These are phyloP conservation scores for Periconia sp. DNA, from an alignment of 2,329 filamentous ascomycete genomes.

Conservation along the genomic window DNA sequence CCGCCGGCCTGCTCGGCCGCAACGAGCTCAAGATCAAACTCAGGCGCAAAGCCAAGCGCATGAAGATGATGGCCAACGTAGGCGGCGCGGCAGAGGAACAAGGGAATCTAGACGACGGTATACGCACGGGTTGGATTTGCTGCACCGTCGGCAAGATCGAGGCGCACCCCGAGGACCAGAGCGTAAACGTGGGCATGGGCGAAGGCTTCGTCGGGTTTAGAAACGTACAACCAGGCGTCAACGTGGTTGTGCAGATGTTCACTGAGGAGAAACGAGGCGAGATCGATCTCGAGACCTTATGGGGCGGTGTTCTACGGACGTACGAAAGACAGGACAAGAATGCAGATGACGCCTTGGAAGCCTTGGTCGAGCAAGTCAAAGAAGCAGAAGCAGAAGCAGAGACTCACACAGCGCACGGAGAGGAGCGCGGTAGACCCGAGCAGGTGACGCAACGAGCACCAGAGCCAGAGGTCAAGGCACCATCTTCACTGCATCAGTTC, in stretches of 20 bases:
- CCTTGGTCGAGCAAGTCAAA: constrained; percentile 27
- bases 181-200: constrained; percentile 35
- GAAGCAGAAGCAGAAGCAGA: constrained; percentile 25
- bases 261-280: constrained; percentile 73
- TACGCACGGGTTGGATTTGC: constrained; percentile 94
- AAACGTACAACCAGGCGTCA: constrained; percentile 59
- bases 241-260: constrained; percentile 74
- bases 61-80: constrained; percentile 77
- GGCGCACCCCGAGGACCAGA: constrained; percentile 51
- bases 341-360: constrained; percentile 34
- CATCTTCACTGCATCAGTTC: constrained; percentile 14
- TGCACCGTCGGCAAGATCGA: constrained; percentile 81
- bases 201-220: constrained; percentile 81
- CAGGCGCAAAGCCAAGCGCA: constrained; percentile 77
- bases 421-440: constrained; percentile 9
- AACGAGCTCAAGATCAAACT: constrained; percentile 92
- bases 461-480: background rate
- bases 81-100: constrained; percentile 58
- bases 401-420: too few relatives aligned
- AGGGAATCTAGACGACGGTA: constrained; percentile 76
- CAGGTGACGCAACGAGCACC: background rate
- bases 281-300: constrained; percentile 70
- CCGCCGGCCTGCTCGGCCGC: constrained; percentile 86
- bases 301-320: constrained; percentile 58
- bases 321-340: constrained; percentile 45